These are phyloP conservation scores for Thielaviopsis populi DNA, from an alignment of 2,329 filamentous ascomycete species.

Conservation along the genomic window DNA sequence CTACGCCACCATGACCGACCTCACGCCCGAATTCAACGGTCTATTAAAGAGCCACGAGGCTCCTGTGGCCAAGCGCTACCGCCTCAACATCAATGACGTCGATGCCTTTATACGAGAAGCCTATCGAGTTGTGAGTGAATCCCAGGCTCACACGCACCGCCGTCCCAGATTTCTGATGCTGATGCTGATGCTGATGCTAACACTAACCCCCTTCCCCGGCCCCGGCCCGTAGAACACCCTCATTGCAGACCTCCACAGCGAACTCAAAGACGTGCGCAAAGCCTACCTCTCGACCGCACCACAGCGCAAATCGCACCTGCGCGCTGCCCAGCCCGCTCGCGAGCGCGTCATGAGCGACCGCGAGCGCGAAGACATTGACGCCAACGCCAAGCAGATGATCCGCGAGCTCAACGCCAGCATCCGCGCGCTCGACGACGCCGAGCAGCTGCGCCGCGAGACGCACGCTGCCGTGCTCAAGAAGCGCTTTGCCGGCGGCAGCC, in stretches of 20 bases:
- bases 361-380: slow-evolving; percentile 75
- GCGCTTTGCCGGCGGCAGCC: slow-evolving; percentile 43
- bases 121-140: slow-evolving; percentile 61
- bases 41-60: slow-evolving; percentile 46
- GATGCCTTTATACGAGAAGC: slow-evolving; percentile 90
- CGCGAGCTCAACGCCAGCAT: slow-evolving; percentile 75
- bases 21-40: slow-evolving; percentile 55
- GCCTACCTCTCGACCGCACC: slow-evolving; percentile 76
- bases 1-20: slow-evolving; percentile 35
- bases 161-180: not conserved
- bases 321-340: not conserved
- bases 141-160: not conserved
- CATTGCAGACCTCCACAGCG: slow-evolving; percentile 62
- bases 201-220: not conserved
- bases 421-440: slow-evolving; percentile 62
- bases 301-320: slow-evolving; percentile 34
- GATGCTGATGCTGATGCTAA: too few relatives aligned
- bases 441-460: slow-evolving; percentile 66
- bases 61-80: slow-evolving; percentile 28
- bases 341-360: slow-evolving; percentile 53
- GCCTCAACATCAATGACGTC: slow-evolving; percentile 38
- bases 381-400: slow-evolving; percentile 70
- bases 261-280: slow-evolving; percentile 71
- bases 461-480: slow-evolving; percentile 54
- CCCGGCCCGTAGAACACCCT: slow-evolving; percentile 53